Base-by-base conservation (phyloP, 116 monocot species). In the Posidonia oceanica region DNA sequence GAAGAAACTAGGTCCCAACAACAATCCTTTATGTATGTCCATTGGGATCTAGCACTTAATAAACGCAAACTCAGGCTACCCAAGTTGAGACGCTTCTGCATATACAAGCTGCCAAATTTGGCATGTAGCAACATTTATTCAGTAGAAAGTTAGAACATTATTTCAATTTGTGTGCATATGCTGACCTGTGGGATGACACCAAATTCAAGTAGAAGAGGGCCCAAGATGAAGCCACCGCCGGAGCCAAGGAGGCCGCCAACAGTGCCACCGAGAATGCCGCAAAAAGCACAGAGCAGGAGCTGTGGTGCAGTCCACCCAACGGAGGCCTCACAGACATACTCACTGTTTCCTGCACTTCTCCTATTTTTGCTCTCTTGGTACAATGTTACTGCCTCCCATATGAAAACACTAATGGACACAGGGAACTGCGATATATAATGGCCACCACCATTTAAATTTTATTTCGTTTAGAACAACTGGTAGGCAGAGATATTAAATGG, bases 191-290 rank as follows among this genome's bases (percentile, higher is more conserved):
- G 99, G 38, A 99, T 90, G 63, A 87, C 87, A 17, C 99, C 99
- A 38, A 99, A 80, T 72, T 99, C 99, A 14, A 99, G 99, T 0
- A 99, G 83, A 22, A 99, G 84, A 20, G 99, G 99, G 11, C 93
- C 99, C 14, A 99, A 84, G 51, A 99, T 84, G 78, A 99, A 99
- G 38, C 99, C 99, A 36, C 99, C 99, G 13, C 99, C 99, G n/a
- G 99, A 99, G 59, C 99, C 99, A 10, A 99, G 84, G 23, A 99
- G 90, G 5, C 99, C 99, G 7, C 99, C 90, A 4, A 93, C 93
- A 1, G 88, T 88, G 6, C 99, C 99, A 15, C 99, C 99, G 3
- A 99, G 63, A 2, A 99, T 71, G 36, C 99, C 93, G 41, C 90
- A 86, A 12, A 88, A 64, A 36, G 86, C 87, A 62, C 99, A 99